A percentile compares a stretch with the other conserved stretches of the same genome.
Conservation (phyloP, 495 filamentous ascomycete genomes). For the Hypoxylon lienhwacheense region DNA sequence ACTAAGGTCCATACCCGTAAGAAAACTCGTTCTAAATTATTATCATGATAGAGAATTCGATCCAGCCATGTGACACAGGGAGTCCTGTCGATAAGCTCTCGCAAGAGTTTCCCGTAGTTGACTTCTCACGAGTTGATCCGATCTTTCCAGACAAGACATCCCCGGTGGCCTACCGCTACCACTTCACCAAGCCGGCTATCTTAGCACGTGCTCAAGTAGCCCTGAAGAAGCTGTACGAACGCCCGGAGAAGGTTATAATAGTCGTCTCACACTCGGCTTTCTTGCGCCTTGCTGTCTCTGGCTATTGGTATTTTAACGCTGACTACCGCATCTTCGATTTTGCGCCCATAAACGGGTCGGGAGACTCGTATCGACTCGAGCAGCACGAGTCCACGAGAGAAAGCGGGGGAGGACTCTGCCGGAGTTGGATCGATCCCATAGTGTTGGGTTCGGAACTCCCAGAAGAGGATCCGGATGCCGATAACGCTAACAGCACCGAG, state of each 20-base stretch:
- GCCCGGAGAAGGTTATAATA: conserved; percentile 62
- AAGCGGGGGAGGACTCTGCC: conserved; percentile 40
- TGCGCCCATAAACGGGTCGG: conserved; percentile 36
- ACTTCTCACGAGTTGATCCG: conserved; percentile 57
- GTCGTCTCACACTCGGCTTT: conserved; percentile 65
- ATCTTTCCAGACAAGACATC: conserved; percentile 60
- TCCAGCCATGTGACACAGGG: conserved; percentile 61
- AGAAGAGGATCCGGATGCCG: conserved; percentile 30
- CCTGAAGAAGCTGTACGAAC: conserved; percentile 50
- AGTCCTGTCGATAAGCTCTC: conserved; percentile 45
- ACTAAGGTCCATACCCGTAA: not conserved
- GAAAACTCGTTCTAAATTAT: conserved; percentile 10
- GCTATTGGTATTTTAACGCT: conserved; percentile 57
- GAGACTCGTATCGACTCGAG: conserved; percentile 39
- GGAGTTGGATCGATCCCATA: conserved; percentile 32
- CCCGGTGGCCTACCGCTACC: conserved; percentile 45
- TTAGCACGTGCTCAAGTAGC: conserved; percentile 50
- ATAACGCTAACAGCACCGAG: no score
- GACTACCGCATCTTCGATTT: conserved; percentile 67
- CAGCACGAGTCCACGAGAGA: conserved; percentile 48
- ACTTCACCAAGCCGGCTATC: conserved; percentile 50
- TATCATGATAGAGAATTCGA: conserved; percentile 53
- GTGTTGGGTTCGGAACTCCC: conserved; percentile 35
- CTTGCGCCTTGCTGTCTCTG: conserved; percentile 50
- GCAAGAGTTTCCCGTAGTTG: conserved; percentile 54